Evolutionary conservation across 1,139 yeast species (phyloP).

Genomic region (Pneumocystis carinii): DNA sequence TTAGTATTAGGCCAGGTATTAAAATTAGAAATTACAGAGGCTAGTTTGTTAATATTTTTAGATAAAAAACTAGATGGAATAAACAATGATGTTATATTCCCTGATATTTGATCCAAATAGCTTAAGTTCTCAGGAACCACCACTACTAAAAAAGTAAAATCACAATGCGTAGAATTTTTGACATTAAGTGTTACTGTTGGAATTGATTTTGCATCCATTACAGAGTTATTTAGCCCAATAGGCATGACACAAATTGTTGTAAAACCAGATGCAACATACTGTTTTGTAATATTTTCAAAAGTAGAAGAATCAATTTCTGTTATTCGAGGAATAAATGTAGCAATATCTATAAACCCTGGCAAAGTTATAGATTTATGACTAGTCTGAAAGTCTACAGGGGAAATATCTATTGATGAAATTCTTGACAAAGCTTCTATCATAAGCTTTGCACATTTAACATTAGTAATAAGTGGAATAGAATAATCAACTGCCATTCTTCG

Average conservation of each 20-base stretch:
- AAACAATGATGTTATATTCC: constrained; percentile 62
- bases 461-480: constrained; percentile 92
- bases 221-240: constrained; percentile 45
- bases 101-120: constrained; percentile 47
- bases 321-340: constrained; percentile 62
- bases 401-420: constrained; percentile 49
- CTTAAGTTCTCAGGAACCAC: constrained; percentile 59
- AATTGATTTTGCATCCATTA: constrained; percentile 52
- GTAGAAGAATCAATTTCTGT: constrained; percentile 34
- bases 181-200: constrained; percentile 37
- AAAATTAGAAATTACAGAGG: constrained; percentile 64
- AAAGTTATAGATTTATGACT: constrained; percentile 68
- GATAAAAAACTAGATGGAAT: constrained; percentile 57
- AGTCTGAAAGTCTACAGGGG: constrained; percentile 76
- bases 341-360: constrained; percentile 76
- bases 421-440: constrained; percentile 85
- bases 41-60: constrained; percentile 44
- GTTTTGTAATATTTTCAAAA: constrained; percentile 53
- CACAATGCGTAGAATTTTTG: constrained; percentile 57
- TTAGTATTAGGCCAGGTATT: constrained; percentile 71
- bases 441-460: constrained; percentile 92
- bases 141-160: constrained; percentile 69
- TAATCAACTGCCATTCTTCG: constrained; percentile 99
- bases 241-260: constrained; percentile 75
- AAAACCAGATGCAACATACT: constrained; percentile 74